Evolutionary conservation across 2,329 filamentous ascomycete species (phyloP).

Genomic region (Aspergillus sp.): DNA sequence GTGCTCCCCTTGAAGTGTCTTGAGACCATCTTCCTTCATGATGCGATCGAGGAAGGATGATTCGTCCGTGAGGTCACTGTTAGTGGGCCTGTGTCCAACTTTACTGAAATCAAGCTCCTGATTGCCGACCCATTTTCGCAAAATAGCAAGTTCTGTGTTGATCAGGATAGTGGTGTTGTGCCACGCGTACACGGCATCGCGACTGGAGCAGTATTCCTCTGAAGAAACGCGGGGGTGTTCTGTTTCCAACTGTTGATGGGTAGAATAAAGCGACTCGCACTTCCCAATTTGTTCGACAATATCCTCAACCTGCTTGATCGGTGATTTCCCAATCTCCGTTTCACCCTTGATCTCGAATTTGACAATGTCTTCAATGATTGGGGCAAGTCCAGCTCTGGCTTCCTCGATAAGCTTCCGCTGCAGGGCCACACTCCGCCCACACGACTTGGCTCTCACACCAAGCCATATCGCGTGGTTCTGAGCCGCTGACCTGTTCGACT

Average conservation of each 20-base stretch:
- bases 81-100: conserved; percentile 66
- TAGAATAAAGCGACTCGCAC: conserved; percentile 82
- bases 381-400: conserved; percentile 69
- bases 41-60: conserved; percentile 91
- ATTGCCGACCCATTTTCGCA: conserved; percentile 97
- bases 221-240: conserved; percentile 78
- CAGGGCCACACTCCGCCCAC: conserved; percentile 77
- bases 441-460: conserved; percentile 78
- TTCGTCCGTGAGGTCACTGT: conserved; percentile 77
- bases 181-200: conserved; percentile 89
- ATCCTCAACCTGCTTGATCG: conserved; percentile 84
- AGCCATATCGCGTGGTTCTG: conserved; percentile 78
- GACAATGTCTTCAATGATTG: conserved; percentile 81
- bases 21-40: conserved; percentile 92
- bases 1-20: conserved; percentile 77
- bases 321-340: conserved; percentile 83
- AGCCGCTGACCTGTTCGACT: conserved; percentile 70
- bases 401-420: conserved; percentile 90
- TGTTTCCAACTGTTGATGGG: conserved; percentile 68
- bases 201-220: conserved; percentile 74
- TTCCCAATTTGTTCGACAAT: conserved; percentile 88
- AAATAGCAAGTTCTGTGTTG: conserved; percentile 85
- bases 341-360: conserved; percentile 93
- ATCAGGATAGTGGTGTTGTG: conserved; percentile 96
- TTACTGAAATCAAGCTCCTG: conserved; percentile 88